Conservation (phyloP, 1,139 yeast genomes). For the Scheffersomyces cryptocercus region DNA sequence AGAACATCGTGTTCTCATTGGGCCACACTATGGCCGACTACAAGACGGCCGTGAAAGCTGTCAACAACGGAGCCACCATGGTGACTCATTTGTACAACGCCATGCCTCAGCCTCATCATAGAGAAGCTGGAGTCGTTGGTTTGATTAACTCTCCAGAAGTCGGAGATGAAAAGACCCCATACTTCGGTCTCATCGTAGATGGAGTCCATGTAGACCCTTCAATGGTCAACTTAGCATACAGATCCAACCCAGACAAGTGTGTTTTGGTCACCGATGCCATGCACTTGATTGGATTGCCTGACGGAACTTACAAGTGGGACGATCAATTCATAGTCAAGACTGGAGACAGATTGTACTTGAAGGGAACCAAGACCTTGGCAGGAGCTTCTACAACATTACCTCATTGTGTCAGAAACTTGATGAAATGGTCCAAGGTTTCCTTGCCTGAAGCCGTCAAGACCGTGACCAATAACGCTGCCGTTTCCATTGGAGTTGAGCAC, state of each 20-base stretch:
- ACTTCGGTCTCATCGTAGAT: constrained; percentile 60
- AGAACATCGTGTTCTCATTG: constrained; percentile 48
- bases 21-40: constrained; percentile 60
- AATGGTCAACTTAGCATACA: constrained; percentile 55
- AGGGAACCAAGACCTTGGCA: constrained; percentile 63
- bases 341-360: constrained; percentile 48
- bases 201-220: constrained; percentile 66
- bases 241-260: constrained; percentile 55
- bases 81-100: constrained; percentile 67
- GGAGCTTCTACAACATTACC: constrained; percentile 64
- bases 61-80: constrained; percentile 57
- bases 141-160: constrained; percentile 45
- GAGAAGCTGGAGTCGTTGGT: constrained; percentile 63
- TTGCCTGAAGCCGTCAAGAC: constrained; percentile 58
- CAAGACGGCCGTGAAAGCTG: constrained; percentile 50
- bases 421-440: constrained; percentile 52
- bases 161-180: constrained; percentile 37
- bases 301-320: constrained; percentile 54
- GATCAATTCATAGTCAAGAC: constrained; percentile 49
- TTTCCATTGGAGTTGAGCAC: constrained; percentile 43
- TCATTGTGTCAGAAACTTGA: constrained; percentile 54
- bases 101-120: constrained; percentile 67
- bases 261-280: constrained; percentile 66
- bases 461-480: constrained; percentile 60
- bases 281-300: constrained; percentile 54